Evolutionary conservation across 192 early-diverging fungal species (phyloP), one percentile per base, ranked within the genome.

Genomic region (Coemansia sp.): DNA sequence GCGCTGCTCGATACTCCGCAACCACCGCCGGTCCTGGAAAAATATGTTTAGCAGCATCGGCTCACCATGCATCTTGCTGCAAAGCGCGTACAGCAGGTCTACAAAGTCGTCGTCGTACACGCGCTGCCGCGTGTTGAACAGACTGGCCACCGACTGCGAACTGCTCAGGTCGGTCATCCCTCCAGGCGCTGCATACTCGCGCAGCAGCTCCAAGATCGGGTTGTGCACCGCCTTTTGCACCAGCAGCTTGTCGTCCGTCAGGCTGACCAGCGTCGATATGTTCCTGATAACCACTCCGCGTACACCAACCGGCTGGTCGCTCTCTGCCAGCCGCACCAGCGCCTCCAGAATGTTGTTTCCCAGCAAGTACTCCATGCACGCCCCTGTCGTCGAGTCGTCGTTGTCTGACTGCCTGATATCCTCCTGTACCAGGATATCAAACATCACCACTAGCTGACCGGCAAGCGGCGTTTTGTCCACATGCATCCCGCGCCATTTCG

Each of bases 151-250:
- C 2, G 62, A 65, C 50, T 53, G 50, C 1, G 49, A 22, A 23
- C 35, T 26, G 55, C n/a, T 28, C 2, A 43, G 26, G 18, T 60
- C 24, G 58, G 17, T n/a, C 15, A 26, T 3, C 47, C 33, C 27
- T 8, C 27, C 50, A 8, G 44, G 29, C 11, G 39, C 26, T n/a
- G 86, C 78, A 69, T 83, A 87, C 37, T 66, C 76, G 22, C 84
- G 77, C 17, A 96, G 75, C 53, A 96, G 58, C 27, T 83, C 81
- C 22, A 91, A 80, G 1, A 88, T 83, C 4, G 92, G 93, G 39
- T 87, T 84, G 67, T 97, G 91, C 17, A 97, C 83, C 13, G 89
- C 84, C 46, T 87, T 87, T 53, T 96, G 94, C 17, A 93, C 88
- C 24, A 97, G 76, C 60, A 94, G 89, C 35, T 88, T 84, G 53